Percentiles rank a stretch among this genome's conserved stretches.
Evolutionary conservation across 1,284 basidiomycete species (phyloP).

Genomic region (Microbotryum intermedium): DNA sequence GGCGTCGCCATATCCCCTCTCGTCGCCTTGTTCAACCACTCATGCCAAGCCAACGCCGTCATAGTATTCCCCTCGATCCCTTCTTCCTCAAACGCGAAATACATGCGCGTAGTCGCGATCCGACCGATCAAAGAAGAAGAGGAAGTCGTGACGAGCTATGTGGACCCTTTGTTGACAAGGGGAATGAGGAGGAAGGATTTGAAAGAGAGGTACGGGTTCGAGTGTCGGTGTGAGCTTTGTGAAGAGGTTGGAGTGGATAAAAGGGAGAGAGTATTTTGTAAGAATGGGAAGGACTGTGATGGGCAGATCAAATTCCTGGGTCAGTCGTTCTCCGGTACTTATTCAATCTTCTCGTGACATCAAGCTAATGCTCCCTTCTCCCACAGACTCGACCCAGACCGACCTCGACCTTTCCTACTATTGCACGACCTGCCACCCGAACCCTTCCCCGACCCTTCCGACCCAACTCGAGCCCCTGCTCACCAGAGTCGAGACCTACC

Average conservation of each 20-base stretch:
- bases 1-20: constrained; percentile 71
- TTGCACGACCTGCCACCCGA: no score
- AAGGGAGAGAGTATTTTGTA: constrained; percentile 43
- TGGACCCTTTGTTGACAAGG: constrained; percentile 67
- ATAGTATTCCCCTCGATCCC: constrained; percentile 65
- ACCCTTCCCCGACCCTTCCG: no score
- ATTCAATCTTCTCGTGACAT: no score
- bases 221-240: constrained; percentile 63
- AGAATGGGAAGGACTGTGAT: no score
- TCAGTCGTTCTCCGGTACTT: no score
- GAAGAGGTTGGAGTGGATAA: constrained; percentile 48
- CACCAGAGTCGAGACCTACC: no score
- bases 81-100: constrained; percentile 46
- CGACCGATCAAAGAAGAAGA: constrained; percentile 55
- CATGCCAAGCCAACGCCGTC: constrained; percentile 80
- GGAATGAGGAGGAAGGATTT: constrained; percentile 53
- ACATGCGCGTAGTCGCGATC: constrained; percentile 63
- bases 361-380: no score
- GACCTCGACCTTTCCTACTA: no score
- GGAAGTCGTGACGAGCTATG: constrained; percentile 74
- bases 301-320: no score
- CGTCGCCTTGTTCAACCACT: constrained; percentile 79
- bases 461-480: no score
- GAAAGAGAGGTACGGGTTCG: constrained; percentile 67
- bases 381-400: no score